Conservation (phyloP, 2,329 filamentous ascomycete species). For the Epichloe sylvatica region DNA sequence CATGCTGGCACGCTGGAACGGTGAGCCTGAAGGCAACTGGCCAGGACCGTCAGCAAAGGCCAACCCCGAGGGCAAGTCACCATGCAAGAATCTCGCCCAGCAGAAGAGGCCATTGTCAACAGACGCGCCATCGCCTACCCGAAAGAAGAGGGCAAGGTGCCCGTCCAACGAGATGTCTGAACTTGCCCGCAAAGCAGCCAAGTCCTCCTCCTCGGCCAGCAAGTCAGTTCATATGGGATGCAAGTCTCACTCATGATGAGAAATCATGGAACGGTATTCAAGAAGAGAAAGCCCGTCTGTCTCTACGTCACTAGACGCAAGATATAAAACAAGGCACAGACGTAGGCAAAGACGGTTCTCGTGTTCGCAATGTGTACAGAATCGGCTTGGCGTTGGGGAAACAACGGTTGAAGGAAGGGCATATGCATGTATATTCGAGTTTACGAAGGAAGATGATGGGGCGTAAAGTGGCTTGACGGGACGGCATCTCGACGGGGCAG, state of each 20-base stretch:
- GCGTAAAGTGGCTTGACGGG: no score
- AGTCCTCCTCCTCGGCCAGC: conserved; percentile 3
- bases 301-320: background rate
- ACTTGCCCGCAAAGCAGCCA: conserved; percentile 16
- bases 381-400: background rate
- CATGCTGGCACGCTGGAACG: conserved; percentile 32
- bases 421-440: background rate
- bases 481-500: no score
- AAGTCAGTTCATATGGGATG: conserved; percentile 1
- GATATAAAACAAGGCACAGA: background rate
- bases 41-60: conserved; percentile 9
- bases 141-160: conserved; percentile 20
- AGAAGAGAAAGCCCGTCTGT: conserved; percentile 14
- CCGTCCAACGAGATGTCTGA: conserved; percentile 13
- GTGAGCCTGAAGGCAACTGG: conserved; percentile 16
- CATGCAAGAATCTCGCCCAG: conserved; percentile 1
- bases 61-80: conserved; percentile 8
- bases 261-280: conserved; percentile 30
- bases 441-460: no score
- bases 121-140: background rate
- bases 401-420: background rate
- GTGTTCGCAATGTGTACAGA: background rate
- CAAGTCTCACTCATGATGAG: conserved; percentile 24
- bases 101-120: conserved; percentile 6
- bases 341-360: background rate